Evolutionary conservation across 176 grass and related monocot genomes (phyloP), one percentile per base, ranked within the genome.

Genomic region (Zoysia japonica): DNA sequence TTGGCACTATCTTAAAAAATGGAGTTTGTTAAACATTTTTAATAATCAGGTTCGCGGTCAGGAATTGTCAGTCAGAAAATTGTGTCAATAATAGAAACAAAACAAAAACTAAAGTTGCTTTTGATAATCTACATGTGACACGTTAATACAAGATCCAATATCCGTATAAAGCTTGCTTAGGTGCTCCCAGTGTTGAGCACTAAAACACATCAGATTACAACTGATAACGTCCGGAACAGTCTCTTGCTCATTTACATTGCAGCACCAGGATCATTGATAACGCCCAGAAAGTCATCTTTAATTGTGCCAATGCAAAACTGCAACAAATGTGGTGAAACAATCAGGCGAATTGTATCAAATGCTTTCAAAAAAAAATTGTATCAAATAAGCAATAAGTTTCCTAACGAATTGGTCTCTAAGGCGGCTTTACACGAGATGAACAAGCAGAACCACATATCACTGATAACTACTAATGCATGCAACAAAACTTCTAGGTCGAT

Each of bases 271-370:
- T 99, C 96, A 50, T 82, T 95, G 73, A 99, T 93, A 19, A 99
- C 92, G 61, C 92, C 96, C 90, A 99, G 86, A 71, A 91, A 99
- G 69, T 99, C 92, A 50, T 99, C 92, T 77, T 95, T 99, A 78
- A 95, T 99, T 14, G 96, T 99, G 15, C 92, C 96, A 60, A 99
- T 95, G 82, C 96, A 99, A 76, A 99, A 99, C 96, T 99, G 88
- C 82, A 85, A 52, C 68, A 61, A 5, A 76, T 47, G 38, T 1
- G 17, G 68, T 76, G 47, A 56, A 65, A 67, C 14, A 7, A 61
- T 89, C 9, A 81, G 37, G 15, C 4, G 35, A 64, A 61, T 57
- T 43, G 46, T 44, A 78, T 43, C 1, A 55, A 28, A 72, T 36
- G 28, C 28, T 47, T 5, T 47, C 8, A 2, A 50, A 68, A 73